These are phyloP conservation scores for Colletotrichum cuscutae DNA, from an alignment of 2,329 filamentous ascomycete species.

Conservation along the genomic window DNA sequence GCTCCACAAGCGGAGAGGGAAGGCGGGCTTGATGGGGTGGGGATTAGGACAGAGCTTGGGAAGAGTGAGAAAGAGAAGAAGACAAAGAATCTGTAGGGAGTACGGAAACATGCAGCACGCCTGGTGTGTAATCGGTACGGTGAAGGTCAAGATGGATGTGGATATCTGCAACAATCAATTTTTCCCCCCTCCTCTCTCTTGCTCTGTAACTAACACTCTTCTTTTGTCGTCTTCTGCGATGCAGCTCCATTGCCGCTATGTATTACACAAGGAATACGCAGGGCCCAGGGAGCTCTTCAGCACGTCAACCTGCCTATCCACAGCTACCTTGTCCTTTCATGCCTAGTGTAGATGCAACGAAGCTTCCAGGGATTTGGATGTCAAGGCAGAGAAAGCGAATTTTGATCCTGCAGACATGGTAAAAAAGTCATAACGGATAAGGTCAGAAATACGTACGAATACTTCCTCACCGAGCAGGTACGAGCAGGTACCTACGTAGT, in stretches of 20 bases:
- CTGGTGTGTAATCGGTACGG: not conserved
- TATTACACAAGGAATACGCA: not conserved
- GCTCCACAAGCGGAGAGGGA: conserved; percentile 25
- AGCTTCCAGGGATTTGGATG: not conserved
- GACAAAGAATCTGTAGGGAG: not conserved
- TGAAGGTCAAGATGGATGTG: not conserved
- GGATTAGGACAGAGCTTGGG: not conserved
- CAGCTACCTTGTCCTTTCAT: conserved; percentile 3
- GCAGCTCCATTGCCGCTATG: not conserved
- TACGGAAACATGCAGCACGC: not conserved
- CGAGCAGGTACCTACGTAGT: no score
- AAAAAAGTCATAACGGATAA: not conserved
- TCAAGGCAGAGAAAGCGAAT: not conserved
- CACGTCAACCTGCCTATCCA: conserved; percentile 12
- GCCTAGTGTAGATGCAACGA: not conserved
- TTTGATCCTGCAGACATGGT: not conserved
- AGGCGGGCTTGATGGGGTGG: conserved; percentile 22
- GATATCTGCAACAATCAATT: not conserved
- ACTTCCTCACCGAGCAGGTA: not conserved
- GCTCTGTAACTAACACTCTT: not conserved
- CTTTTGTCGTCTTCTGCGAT: not conserved
- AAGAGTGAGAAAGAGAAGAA: not conserved
- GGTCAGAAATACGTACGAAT: not conserved
- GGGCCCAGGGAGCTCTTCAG: conserved; percentile 16
- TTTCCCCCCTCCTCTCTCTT: not conserved